These are phyloP conservation scores for Diutina sp. DNA, from an alignment of 1,139 yeast genomes.

Conservation along the genomic window DNA sequence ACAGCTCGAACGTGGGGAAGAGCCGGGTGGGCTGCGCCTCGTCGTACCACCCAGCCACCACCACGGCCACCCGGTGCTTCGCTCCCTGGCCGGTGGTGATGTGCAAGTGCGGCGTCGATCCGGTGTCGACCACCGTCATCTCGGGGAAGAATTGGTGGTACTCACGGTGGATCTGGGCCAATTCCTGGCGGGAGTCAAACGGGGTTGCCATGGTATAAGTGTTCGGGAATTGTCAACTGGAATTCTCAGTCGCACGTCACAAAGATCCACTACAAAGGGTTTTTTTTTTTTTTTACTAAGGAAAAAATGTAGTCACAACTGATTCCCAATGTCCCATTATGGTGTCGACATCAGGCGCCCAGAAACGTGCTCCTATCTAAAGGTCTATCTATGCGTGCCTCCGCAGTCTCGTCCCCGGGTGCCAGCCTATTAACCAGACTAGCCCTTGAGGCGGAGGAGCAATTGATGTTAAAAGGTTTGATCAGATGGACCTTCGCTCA, in stretches of 20 bases:
- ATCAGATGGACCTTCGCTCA: neutral
- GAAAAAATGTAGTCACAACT: conserved; percentile 33
- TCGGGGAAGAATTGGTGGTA: conserved; percentile 16
- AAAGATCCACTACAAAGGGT: neutral
- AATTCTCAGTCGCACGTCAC: no score
- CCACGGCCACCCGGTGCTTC: conserved; percentile 16
- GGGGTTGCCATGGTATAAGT: neutral
- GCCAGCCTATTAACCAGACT: conserved; percentile 3
- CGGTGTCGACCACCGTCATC: neutral
- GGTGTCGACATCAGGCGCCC: conserved; percentile 45
- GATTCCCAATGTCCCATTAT: conserved; percentile 40
- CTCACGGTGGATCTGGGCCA: conserved; percentile 14
- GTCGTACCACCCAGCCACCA: conserved; percentile 22
- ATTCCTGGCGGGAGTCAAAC: conserved; percentile 10
- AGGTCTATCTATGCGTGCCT: conserved; percentile 27
- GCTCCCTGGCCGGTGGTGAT: conserved; percentile 13
- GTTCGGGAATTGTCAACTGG: neutral
- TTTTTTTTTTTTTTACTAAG: neutral
- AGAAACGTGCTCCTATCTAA: conserved; percentile 34
- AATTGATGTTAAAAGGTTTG: conserved; percentile 25
- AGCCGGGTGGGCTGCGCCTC: conserved; percentile 2
- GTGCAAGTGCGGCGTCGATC: conserved; percentile 6
- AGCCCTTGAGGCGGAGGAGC: conserved; percentile 27
- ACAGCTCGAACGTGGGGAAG: conserved; percentile 13
- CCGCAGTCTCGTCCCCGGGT: conserved; percentile 10